Conservation (phyloP, 2,329 filamentous ascomycete genomes). For the Macrophomina pseudophaseolina region DNA sequence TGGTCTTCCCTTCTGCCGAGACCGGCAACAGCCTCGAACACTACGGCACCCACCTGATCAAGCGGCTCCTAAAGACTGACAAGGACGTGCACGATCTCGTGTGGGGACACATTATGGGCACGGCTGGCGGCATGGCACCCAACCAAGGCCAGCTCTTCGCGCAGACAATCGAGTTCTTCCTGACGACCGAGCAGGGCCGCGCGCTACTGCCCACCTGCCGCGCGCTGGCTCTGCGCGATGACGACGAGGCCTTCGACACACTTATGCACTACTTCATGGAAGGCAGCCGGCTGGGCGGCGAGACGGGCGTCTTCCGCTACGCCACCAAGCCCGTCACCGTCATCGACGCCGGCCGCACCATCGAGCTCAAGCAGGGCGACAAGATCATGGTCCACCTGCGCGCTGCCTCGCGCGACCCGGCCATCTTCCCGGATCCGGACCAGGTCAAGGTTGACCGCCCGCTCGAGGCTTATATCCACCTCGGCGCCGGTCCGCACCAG, state of each 20-base stretch:
- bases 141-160: slow-evolving; percentile 64
- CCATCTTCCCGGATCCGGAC: slow-evolving; percentile 49
- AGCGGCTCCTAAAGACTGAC: slow-evolving; percentile 55
- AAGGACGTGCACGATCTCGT: slow-evolving; percentile 57
- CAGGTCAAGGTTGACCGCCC: slow-evolving; percentile 45
- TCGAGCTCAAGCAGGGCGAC: slow-evolving; percentile 45
- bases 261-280: slow-evolving; percentile 59
- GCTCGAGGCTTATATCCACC: slow-evolving; percentile 51
- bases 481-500: slow-evolving; percentile 50
- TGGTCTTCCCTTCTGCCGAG: slow-evolving; percentile 44
- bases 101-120: slow-evolving; percentile 63
- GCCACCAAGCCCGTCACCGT: slow-evolving; percentile 41
- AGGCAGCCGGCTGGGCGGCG: slow-evolving; percentile 49
- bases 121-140: slow-evolving; percentile 51
- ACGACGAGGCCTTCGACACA: slow-evolving; percentile 51
- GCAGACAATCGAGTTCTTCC: slow-evolving; percentile 63
- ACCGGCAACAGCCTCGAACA: slow-evolving; percentile 50
- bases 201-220: slow-evolving; percentile 56
- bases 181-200: slow-evolving; percentile 52
- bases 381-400: slow-evolving; percentile 51
- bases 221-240: slow-evolving; percentile 51
- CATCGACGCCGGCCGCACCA: slow-evolving; percentile 37
- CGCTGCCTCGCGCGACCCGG: slow-evolving; percentile 47
- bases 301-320: slow-evolving; percentile 49
- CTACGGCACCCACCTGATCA: slow-evolving; percentile 63